A percentile compares a stretch with the other conserved stretches of the same genome.
Conservation (phyloP, 1,284 basidiomycete genomes). For the Puccinia triticina region DNA sequence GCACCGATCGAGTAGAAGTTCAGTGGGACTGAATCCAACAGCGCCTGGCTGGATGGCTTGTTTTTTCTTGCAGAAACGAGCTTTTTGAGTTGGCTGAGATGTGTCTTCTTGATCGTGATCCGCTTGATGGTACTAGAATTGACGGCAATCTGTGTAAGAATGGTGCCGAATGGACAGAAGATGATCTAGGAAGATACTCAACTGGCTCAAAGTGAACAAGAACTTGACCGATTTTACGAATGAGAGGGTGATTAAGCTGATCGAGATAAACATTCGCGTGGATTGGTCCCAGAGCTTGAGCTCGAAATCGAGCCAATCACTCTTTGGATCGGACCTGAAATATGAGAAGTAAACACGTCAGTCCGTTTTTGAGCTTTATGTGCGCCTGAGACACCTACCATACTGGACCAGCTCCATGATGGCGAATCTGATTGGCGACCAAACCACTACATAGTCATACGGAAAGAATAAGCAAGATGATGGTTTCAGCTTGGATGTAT, state of each 20-base stretch:
- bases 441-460: not conserved
- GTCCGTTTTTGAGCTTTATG: not conserved
- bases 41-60: not conserved
- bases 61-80: not conserved
- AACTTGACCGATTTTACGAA: constrained; percentile 16
- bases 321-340: constrained; percentile 6
- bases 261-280: constrained; percentile 5
- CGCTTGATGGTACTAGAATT: constrained; percentile 26
- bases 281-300: constrained; percentile 24
- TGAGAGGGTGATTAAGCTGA: constrained; percentile 16
- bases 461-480: not conserved
- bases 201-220: constrained; percentile 36
- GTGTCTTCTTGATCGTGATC: not conserved
- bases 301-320: constrained; percentile 30
- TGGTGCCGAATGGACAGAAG: not conserved
- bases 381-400: constrained; percentile 1
- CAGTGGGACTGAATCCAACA: not conserved
- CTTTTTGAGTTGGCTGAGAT: not conserved
- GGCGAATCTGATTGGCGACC: constrained; percentile 38
- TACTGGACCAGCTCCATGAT: constrained; percentile 43
- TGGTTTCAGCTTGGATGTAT: not conserved
- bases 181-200: constrained; percentile 1
- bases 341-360: not conserved
- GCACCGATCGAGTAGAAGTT: constrained; percentile 7
- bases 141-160: not conserved